A percentile compares a stretch with the other conserved stretches of the same genome.
Evolutionary conservation across 148 eudicot genomes (phyloP).

Genomic region (Pouteria glomerata): DNA sequence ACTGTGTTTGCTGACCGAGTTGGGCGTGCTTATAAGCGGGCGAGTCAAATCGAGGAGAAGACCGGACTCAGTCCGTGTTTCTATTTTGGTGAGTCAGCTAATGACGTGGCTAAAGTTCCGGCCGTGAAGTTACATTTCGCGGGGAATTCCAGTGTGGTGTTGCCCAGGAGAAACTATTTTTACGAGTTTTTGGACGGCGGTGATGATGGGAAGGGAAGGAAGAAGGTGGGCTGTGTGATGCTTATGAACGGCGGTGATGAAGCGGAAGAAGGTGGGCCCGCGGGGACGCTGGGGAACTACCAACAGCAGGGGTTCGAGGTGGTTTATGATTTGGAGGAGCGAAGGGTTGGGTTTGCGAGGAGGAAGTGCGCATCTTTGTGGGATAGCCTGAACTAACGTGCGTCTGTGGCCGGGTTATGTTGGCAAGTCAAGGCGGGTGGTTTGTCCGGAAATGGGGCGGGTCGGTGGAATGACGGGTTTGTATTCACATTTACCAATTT

Average conservation of each 20-base stretch:
- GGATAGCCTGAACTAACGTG: slow-evolving; percentile 37
- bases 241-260: slow-evolving; percentile 83
- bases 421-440: slow-evolving; percentile 27
- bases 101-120: slow-evolving; percentile 33
- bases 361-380: slow-evolving; percentile 74
- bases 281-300: slow-evolving; percentile 75
- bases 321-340: slow-evolving; percentile 73
- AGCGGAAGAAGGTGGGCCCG: slow-evolving; percentile 62
- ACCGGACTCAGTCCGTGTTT: slow-evolving; percentile 87
- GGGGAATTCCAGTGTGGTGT: slow-evolving; percentile 67
- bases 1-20: slow-evolving; percentile 40
- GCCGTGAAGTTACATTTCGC: slow-evolving; percentile 54
- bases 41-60: slow-evolving; percentile 37
- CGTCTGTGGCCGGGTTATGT: slow-evolving; percentile 43
- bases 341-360: slow-evolving; percentile 76
- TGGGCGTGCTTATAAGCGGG: slow-evolving; percentile 37
- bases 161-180: slow-evolving; percentile 73
- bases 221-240: slow-evolving; percentile 77
- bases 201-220: slow-evolving; percentile 31
- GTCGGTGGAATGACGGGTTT: too few species aligned
- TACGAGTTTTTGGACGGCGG: slow-evolving; percentile 66
- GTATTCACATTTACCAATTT: too few species aligned
- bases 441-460: too few species aligned
- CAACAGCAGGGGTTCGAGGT: slow-evolving; percentile 97
- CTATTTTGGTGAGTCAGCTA: slow-evolving; percentile 22